Conservation (phyloP, 164 flowering plant species). For the Vitis rotundifolia region DNA sequence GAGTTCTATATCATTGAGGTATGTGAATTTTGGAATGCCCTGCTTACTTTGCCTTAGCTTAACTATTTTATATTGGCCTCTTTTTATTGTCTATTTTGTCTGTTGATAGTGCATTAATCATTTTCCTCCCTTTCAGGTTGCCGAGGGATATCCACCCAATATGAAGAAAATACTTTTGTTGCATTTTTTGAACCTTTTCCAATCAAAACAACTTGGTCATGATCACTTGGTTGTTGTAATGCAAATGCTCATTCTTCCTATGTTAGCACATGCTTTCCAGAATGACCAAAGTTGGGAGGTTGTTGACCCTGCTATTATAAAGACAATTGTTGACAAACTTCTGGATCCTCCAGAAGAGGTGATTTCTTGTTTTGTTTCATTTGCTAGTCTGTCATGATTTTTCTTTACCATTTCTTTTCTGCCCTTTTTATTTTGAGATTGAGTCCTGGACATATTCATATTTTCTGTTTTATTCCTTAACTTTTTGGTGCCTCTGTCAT, state of each 20-base stretch:
- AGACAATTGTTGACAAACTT: slow-evolving; percentile 94
- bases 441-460: not conserved
- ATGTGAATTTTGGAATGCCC: slow-evolving; percentile 9
- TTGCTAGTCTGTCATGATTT: not conserved
- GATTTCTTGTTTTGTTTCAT: slow-evolving; percentile 2
- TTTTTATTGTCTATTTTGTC: not conserved
- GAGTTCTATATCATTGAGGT: slow-evolving; percentile 99
- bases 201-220: slow-evolving; percentile 83
- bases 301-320: slow-evolving; percentile 76
- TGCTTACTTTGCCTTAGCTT: not conserved
- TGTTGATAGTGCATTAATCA: not conserved
- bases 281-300: slow-evolving; percentile 97
- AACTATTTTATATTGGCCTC: not conserved
- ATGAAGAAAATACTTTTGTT: slow-evolving; percentile 80
- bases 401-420: not conserved
- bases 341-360: slow-evolving; percentile 99
- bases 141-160: slow-evolving; percentile 87
- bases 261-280: slow-evolving; percentile 95
- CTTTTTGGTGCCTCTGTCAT: not conserved
- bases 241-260: slow-evolving; percentile 99
- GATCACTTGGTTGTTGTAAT: slow-evolving; percentile 92
- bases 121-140: slow-evolving; percentile 58
- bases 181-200: slow-evolving; percentile 84
- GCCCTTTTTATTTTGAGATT: not conserved
- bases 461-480: not conserved